Evolutionary conservation across 352 stramenopile genomes (phyloP), one percentile per base, ranked within the genome.

Genomic region (Pythium biforme): DNA sequence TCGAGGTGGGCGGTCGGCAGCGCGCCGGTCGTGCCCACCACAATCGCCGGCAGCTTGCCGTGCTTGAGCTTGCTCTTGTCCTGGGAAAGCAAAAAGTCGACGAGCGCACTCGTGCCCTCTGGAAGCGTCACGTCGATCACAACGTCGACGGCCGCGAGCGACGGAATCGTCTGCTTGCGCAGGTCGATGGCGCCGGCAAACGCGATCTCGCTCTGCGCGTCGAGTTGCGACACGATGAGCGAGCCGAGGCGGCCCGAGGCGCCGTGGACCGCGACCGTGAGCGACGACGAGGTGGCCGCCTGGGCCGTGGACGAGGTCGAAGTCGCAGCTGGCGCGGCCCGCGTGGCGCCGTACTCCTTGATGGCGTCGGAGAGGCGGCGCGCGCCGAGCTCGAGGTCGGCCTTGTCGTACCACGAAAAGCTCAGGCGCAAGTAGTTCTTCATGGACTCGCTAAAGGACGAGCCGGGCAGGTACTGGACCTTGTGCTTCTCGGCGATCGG

Each of bases 351-450:
- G 64, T 88, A 90, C 66, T 90, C 81, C 45, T 72, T 74, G 66
- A 91, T 89, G 25, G 82, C 79, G 40, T 81, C 83, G 17, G 77
- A 70, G 29, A 96, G 74, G 47, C 88, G 84, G 55, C 83, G 73
- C 20, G 79, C 86, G 17, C 88, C 88, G 22, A 94, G 72, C 56
- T 87, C 70, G 56, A 96, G 76, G 64, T 95, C 88, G 20, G 73
- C 62, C 58, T 81, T 77, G 57, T 93, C 81, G 75, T 96, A 96
- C 78, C 82, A 95, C 53, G 86, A 94, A 70, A 94, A 94, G 58
- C 80, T 92, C 43, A 96, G 73, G 51, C 88, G 83, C 64, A 95
- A 60, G 70, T 83, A 94, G 77, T 94, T 94, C 73, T 90, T 92
- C 84, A 96, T 93, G 41, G 77, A 83, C 67, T 79, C 77, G 54